A percentile compares a stretch with the other conserved stretches of the same genome.
phyloP scores from a whole-genome alignment of 2,329 filamentous ascomycete species.

The Pestalotiopsis sp. region DNA sequence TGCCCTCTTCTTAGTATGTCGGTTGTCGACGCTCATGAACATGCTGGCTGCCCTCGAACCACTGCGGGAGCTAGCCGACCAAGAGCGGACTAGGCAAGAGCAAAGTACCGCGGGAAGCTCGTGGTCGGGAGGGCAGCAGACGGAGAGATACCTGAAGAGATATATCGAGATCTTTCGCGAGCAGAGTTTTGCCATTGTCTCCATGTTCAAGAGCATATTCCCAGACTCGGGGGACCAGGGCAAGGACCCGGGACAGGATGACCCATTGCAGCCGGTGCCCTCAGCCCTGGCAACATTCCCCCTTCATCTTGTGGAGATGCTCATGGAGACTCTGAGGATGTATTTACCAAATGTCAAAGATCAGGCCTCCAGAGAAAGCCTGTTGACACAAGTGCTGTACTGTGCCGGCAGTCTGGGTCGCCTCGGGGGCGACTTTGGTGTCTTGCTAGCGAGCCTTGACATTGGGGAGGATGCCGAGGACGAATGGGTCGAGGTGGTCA shows the following conservation, averaged over 20 bases:
- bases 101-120: slow-evolving; percentile 41
- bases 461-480: slow-evolving; percentile 49
- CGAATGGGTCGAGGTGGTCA: slow-evolving; percentile 89
- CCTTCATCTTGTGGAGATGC: slow-evolving; percentile 77
- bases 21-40: slow-evolving; percentile 76
- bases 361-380: slow-evolving; percentile 78
- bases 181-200: slow-evolving; percentile 94
- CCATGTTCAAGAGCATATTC: slow-evolving; percentile 91
- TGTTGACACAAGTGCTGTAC: slow-evolving; percentile 91
- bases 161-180: slow-evolving; percentile 98
- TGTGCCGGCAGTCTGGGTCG: slow-evolving; percentile 89
- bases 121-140: slow-evolving; percentile 82
- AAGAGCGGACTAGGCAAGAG: slow-evolving; percentile 64
- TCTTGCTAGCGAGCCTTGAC: slow-evolving; percentile 73
- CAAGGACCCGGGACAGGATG: slow-evolving; percentile 24
- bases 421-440: slow-evolving; percentile 88
- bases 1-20: slow-evolving; percentile 84
- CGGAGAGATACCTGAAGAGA: slow-evolving; percentile 89
- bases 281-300: slow-evolving; percentile 83
- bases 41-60: slow-evolving; percentile 86
- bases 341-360: slow-evolving; percentile 86
- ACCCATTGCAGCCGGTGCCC: slow-evolving; percentile 65
- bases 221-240: slow-evolving; percentile 50
- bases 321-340: slow-evolving; percentile 73
- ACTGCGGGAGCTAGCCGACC: slow-evolving; percentile 84